Percentiles rank a stretch among this genome's conserved stretches.
Conservation (phyloP, 345 rosid species). For the Acer negundo region DNA sequence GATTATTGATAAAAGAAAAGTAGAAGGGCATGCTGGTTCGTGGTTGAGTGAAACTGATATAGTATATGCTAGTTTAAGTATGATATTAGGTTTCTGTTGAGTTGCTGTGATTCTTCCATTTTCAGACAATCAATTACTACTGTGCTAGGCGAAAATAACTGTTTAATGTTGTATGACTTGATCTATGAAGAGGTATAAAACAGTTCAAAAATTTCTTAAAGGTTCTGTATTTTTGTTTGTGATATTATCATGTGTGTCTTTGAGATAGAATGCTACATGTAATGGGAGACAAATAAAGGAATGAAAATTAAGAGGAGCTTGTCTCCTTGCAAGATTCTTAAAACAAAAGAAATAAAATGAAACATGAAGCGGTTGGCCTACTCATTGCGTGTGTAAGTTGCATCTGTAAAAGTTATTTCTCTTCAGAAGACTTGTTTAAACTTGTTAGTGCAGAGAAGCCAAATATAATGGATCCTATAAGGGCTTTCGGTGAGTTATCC, state of each 20-base stretch:
- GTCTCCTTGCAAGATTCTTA: neutral
- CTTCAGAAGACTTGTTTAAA: neutral
- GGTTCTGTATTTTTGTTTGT: no score
- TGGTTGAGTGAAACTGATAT: neutral
- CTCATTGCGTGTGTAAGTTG: neutral
- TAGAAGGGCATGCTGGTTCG: neutral
- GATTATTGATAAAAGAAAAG: neutral
- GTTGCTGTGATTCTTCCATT: neutral
- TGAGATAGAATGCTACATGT: neutral
- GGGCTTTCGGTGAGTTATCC: neutral
- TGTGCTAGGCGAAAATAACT: neutral
- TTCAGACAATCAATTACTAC: neutral
- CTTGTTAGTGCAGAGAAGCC: neutral
- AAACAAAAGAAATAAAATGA: neutral
- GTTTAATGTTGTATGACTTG: neutral
- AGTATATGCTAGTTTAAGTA: neutral
- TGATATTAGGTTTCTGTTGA: neutral
- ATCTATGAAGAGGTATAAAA: neutral
- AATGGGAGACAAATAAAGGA: neutral
- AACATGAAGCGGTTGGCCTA: neutral
- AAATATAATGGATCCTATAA: neutral
- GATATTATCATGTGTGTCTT: neutral
- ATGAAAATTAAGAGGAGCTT: neutral
- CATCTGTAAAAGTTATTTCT: neutral
- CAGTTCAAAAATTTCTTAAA: neutral